phyloP scores from a whole-genome alignment of 306 rosid genomes.

The Malus asiatica region DNA sequence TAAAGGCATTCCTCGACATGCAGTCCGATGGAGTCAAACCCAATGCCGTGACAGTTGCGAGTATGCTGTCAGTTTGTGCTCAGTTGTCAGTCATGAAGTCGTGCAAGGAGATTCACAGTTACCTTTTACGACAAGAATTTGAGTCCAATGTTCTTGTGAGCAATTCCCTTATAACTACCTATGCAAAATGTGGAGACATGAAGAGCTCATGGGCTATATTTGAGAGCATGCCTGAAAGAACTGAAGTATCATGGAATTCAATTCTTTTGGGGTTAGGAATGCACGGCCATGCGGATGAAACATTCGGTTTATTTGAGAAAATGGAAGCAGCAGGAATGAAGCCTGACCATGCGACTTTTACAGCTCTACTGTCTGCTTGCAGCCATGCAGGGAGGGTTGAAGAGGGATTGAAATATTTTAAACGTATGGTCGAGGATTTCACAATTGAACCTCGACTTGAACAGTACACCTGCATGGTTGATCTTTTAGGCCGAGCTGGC shows the following conservation, averaged over 20 bases:
- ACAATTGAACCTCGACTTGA: constrained; percentile 32
- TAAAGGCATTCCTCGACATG: constrained; percentile 27
- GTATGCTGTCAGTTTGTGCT: constrained; percentile 28
- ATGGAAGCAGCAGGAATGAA: constrained; percentile 22
- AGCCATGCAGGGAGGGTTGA: constrained; percentile 35
- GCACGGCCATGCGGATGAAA: constrained; percentile 25
- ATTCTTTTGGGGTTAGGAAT: constrained; percentile 28
- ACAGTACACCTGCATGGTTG: constrained; percentile 40
- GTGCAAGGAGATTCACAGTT: constrained; percentile 34
- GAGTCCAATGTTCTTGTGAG: constrained; percentile 21
- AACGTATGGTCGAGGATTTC: constrained; percentile 18
- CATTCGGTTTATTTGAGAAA: constrained; percentile 16
- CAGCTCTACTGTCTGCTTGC: constrained; percentile 34
- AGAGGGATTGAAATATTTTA: constrained; percentile 23
- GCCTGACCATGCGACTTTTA: constrained; percentile 31
- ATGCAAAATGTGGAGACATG: constrained; percentile 39
- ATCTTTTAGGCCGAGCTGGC: constrained; percentile 38
- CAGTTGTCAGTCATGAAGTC: constrained; percentile 19
- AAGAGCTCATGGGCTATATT: constrained; percentile 23
- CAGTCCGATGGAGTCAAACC: constrained; percentile 20
- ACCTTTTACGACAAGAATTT: constrained; percentile 20
- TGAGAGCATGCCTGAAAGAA: constrained; percentile 19
- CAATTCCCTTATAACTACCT: constrained; percentile 32
- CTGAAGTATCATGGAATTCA: constrained; percentile 34
- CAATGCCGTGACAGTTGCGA: constrained; percentile 22